Percentiles rank a stretch among this genome's conserved stretches.
Evolutionary conservation across 2,329 filamentous ascomycete species (phyloP).

Genomic region (Cladorrhinum sp.): DNA sequence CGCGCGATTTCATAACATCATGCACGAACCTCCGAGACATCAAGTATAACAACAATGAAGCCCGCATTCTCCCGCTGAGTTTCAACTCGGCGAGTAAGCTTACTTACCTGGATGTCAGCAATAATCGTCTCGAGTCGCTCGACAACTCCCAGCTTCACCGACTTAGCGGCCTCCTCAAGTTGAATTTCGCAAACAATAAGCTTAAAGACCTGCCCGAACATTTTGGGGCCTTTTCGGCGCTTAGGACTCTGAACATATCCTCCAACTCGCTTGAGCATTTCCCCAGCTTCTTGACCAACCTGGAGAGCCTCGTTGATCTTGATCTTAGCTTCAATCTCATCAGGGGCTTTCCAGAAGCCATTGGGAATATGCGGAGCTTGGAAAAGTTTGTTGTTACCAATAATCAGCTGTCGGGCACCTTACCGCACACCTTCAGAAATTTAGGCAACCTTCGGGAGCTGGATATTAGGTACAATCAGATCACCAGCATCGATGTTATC

Average conservation of each 20-base stretch:
- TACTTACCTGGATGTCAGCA: slow-evolving; percentile 90
- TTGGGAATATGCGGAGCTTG: slow-evolving; percentile 74
- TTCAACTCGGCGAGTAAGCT: slow-evolving; percentile 76
- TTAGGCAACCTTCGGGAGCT: slow-evolving; percentile 80
- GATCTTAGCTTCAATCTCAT: slow-evolving; percentile 98
- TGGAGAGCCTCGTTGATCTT: slow-evolving; percentile 82
- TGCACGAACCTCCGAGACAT: slow-evolving; percentile 91
- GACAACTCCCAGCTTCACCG: slow-evolving; percentile 79
- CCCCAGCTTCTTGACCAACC: slow-evolving; percentile 77
- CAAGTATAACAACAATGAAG: slow-evolving; percentile 93
- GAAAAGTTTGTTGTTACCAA: slow-evolving; percentile 95
- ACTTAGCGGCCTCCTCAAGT: slow-evolving; percentile 73
- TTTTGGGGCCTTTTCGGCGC: slow-evolving; percentile 73
- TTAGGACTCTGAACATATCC: slow-evolving; percentile 85
- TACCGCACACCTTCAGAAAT: slow-evolving; percentile 71
- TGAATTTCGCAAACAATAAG: slow-evolving; percentile 92
- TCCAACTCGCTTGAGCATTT: slow-evolving; percentile 89
- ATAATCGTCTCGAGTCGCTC: slow-evolving; percentile 85
- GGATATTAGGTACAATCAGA: slow-evolving; percentile 89
- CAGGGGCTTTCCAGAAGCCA: slow-evolving; percentile 68
- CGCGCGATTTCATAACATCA: slow-evolving; percentile 92
- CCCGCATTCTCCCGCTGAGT: slow-evolving; percentile 78
- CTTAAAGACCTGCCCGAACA: slow-evolving; percentile 74
- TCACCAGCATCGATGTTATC: slow-evolving; percentile 84
- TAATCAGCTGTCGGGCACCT: slow-evolving; percentile 74